Evolutionary conservation across 108 stramenopile species (phyloP), one percentile per base, ranked within the genome.

Genomic region (Schizochytrium sp.): DNA sequence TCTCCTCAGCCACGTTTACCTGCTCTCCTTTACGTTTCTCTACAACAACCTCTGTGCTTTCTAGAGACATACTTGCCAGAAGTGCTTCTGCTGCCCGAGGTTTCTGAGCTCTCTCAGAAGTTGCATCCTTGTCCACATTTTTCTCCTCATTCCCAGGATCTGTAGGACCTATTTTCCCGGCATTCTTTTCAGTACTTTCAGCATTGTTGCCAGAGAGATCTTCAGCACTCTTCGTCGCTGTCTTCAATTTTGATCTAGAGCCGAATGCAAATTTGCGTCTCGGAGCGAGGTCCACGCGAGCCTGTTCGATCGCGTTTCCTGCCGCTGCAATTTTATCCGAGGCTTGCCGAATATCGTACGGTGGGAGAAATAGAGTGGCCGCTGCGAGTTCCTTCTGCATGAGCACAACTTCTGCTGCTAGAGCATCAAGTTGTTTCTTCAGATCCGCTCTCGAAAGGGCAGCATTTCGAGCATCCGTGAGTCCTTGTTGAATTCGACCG

Each of bases 261-360:
- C 76, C 89, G 72, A 91, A 91, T 19, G 91, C 89, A 50, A 91
- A 91, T 45, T 72, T 91, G 19, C 90, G 87, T 44, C 91, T 72
- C 42, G 91, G 91, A 3, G 90, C 90, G 12, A 91, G 90, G 76
- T 90, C 91, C 45, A 89, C 89, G 4, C 91, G 72, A 13, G 90
- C 91, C 5, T 89, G 45, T 46, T 91, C 91, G 46, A 91, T 87
- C 8, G 49, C 89, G 3, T 88, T 89, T 44, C 46, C 46, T 3
- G 90, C 87, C 49, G 46, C 45, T n/a, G 72, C 90, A 12, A 44
- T 4, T 56, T 89, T 91, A 47, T 92, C 91, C 88, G 89, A 89
- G 61, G 90, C 88, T 53, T 91, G 89, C 3, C 91, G 91, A 7
- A 92, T 55, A 8, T 92, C 92, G 91, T 92, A 92, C 87, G 91